Conservation (phyloP, 2,329 filamentous ascomycete species). For the Monosporascus sp. region DNA sequence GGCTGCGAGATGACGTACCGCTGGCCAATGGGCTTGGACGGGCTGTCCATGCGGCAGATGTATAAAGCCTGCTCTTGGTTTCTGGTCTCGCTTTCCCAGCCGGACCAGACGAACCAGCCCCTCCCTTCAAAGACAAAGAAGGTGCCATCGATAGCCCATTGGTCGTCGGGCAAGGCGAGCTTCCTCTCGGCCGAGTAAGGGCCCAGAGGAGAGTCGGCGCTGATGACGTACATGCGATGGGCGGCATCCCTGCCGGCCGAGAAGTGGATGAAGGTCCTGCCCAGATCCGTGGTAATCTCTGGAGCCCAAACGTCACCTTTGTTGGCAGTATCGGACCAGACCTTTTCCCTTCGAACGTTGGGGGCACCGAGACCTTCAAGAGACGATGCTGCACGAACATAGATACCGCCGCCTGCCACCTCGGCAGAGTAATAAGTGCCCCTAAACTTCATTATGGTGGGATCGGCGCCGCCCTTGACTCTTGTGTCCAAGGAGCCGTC, state of each 20-base stretch:
- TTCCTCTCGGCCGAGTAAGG: slow-evolving; percentile 12
- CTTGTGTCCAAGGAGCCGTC: too few species aligned
- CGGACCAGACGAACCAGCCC: slow-evolving; percentile 22
- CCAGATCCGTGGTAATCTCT: slow-evolving; percentile 12
- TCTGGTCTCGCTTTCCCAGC: slow-evolving; percentile 10
- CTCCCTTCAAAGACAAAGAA: slow-evolving; percentile 12
- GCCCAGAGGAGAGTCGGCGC: slow-evolving; percentile 11
- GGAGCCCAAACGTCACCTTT: slow-evolving; percentile 16
- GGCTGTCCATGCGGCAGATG: slow-evolving; percentile 18
- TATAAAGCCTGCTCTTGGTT: slow-evolving; percentile 16
- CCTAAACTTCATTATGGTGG: too few species aligned
- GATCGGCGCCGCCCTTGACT: too few species aligned
- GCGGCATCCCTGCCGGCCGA: slow-evolving; percentile 8
- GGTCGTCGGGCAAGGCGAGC: slow-evolving; percentile 15
- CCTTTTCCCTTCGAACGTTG: not conserved
- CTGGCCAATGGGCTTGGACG: slow-evolving; percentile 9
- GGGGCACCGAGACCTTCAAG: too few species aligned
- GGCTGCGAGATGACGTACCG: slow-evolving; percentile 21
- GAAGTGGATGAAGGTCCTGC: slow-evolving; percentile 17
- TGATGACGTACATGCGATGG: slow-evolving; percentile 22
- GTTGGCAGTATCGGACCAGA: slow-evolving; percentile 11
- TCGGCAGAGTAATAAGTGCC: too few species aligned
- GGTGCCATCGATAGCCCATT: slow-evolving; percentile 21
- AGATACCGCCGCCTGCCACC: too few species aligned
- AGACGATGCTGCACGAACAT: too few species aligned